Evolutionary conservation across 768 basidiomycete genomes (phyloP), one percentile per base, ranked within the genome.

Genomic region (Kwoniella dendrophila): DNA sequence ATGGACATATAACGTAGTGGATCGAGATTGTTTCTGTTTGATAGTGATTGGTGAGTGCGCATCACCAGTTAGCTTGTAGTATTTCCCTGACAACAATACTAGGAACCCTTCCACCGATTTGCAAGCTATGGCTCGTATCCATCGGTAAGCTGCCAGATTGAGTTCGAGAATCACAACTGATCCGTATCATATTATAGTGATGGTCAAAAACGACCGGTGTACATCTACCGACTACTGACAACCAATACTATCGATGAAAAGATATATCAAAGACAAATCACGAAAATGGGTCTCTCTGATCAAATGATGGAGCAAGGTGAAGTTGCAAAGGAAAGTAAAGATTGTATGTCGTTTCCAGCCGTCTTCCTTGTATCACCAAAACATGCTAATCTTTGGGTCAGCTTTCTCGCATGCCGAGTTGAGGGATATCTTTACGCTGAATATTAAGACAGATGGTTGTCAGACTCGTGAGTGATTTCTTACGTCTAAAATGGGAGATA

Each of bases 51-150:
- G 75, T 76, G 26, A 40, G 74, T 63, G 5, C 5, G 29, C 30
- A 2, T 20, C 45, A 52, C 45, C 40, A 52, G 12, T 11, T 22
- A 22, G 47, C 18, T 20, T 33, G 32, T 11, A 24, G 16, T 33
- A 24, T 36, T 18, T 41, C 11, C 36, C 63, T 64, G 14, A 64
- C n/a, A 16, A 11, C 29, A 38, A 43, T 34, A 38, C 2, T 53
- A 78, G 77, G 79, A 80, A 80, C 43, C 79, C 79, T 4, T 76
- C 76, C n/a, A 80, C 78, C 70, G 96, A 99, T 80, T 78, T 93
- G 18, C 96, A 99, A 79, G 88, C 96, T 1, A 98, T 98, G 95
- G 95, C 93, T 53, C 86, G 95, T 50, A 95, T 94, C 74, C 91
- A 95, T 79, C 85, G 92, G 92, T 91, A 63, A 56, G 70, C 61